Evolutionary conservation across 495 filamentous ascomycete genomes (phyloP), one percentile per base, ranked within the genome.

Genomic region (Umbilicaria muhlenbergii): DNA sequence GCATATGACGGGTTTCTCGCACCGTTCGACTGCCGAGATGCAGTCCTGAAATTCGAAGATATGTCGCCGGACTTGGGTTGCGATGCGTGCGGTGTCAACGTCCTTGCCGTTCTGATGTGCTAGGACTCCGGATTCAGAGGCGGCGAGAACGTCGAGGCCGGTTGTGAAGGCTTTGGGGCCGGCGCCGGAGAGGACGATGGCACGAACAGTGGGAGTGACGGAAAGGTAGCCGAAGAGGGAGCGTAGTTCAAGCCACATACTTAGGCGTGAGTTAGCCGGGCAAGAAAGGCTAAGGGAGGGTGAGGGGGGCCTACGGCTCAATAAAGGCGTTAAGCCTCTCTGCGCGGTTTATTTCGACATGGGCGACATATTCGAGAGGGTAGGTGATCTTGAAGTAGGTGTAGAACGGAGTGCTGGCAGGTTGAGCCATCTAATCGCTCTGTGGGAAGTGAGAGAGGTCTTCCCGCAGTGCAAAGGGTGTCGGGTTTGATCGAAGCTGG

Each of bases 261-360:
- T 78, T 32, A 13, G 32, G 17, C 2, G 31, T 12, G 5, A 38
- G 8, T 48, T 41, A 35, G 31, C 11, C 31, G 11, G 39, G 21
- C 34, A 24, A 34, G 1, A 31, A 14, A 17, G 34, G n/a, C 10
- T 28, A 17, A 12, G 24, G 2, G 21, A 21, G 17, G 35, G 1
- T n/a, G 4, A 1, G 18, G 28, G 32, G 37, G 5, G 59, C 60
- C 48, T 64, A 79, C 77, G 60, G 67, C 62, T 87, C 80, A 47
- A 75, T 66, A 62, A 95, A 96, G 43, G 91, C 78, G 61, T 98
- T 98, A 58, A 94, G 66, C 65, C 94, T 95, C 41, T 76, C 61
- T 1, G 89, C 77, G 7, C 91, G 77, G 67, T 93, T 88, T 66
- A 93, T 94, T 59, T 95, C 81, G 40, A 98, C 86, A 58, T 93